Conservation (phyloP, 169 alveolate genomes). For the Neospora caninum region DNA sequence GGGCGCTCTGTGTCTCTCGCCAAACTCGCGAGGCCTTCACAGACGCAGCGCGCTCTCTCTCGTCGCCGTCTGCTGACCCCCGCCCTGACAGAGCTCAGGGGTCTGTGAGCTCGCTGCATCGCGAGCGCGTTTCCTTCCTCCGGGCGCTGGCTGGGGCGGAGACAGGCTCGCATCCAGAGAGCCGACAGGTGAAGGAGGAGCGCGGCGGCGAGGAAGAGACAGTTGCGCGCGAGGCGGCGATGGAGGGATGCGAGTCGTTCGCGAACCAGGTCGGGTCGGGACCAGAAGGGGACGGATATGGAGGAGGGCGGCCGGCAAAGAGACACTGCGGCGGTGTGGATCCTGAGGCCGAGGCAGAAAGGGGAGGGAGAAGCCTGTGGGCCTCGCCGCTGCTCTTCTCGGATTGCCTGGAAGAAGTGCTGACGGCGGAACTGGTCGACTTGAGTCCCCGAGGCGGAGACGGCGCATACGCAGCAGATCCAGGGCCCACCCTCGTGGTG, state of each 20-base stretch:
- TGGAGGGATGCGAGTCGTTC: background rate
- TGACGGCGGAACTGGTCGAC: constrained; percentile 68
- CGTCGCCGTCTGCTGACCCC: background rate
- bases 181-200: background rate
- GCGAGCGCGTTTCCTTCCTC: background rate
- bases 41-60: background rate
- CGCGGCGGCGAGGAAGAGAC: background rate
- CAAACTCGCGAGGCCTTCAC: background rate
- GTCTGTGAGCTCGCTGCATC: background rate
- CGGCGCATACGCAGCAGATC: constrained; percentile 11
- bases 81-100: background rate
- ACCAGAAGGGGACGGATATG: background rate
- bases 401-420: constrained; percentile 59
- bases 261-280: background rate
- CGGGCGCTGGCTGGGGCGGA: background rate
- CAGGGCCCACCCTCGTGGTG: constrained; percentile 76
- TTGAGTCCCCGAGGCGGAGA: constrained; percentile 52
- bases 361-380: background rate
- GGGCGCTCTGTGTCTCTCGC: background rate
- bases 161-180: background rate
- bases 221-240: constrained; percentile 18
- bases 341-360: background rate
- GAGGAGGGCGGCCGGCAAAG: background rate
- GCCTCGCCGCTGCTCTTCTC: background rate
- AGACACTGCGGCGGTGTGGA: background rate